These are phyloP conservation scores for Ustilago hordei DNA, from an alignment of 1,284 basidiomycete species.

Conservation along the genomic window DNA sequence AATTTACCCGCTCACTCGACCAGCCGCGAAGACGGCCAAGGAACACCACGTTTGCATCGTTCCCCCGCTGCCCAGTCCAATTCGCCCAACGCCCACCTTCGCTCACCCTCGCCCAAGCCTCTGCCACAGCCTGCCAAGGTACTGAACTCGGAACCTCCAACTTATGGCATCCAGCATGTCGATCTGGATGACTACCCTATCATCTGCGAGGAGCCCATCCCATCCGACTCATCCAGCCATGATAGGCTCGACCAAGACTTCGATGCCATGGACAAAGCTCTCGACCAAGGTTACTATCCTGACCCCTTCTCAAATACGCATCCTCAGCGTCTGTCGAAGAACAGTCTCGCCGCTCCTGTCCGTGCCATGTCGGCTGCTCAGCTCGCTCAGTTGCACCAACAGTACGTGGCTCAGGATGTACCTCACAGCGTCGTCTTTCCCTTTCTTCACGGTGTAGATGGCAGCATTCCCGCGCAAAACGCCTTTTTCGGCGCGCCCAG, in stretches of 20 bases:
- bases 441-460: constrained; percentile 67
- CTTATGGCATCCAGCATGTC: constrained; percentile 50
- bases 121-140: constrained; percentile 16
- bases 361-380: constrained; percentile 60
- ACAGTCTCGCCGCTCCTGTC: constrained; percentile 49
- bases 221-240: constrained; percentile 16
- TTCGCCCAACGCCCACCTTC: constrained; percentile 12
- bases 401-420: constrained; percentile 58
- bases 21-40: constrained; percentile 23
- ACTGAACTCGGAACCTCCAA: constrained; percentile 16
- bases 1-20: constrained; percentile 22
- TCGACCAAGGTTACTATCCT: neutral
- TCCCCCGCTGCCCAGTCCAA: constrained; percentile 16
- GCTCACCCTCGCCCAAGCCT: constrained; percentile 39
- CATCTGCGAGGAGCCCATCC: constrained; percentile 41
- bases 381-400: constrained; percentile 52
- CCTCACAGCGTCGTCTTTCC: constrained; percentile 65
- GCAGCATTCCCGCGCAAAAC: constrained; percentile 60
- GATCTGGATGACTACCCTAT: constrained; percentile 56
- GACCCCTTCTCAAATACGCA: neutral
- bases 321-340: constrained; percentile 14
- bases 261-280: constrained; percentile 16
- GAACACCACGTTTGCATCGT: constrained; percentile 28
- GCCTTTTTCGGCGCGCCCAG: constrained; percentile 60
- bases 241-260: constrained; percentile 21